Evolutionary conservation across 2,329 filamentous ascomycete genomes (phyloP).

Genomic region (Didymella exigua): DNA sequence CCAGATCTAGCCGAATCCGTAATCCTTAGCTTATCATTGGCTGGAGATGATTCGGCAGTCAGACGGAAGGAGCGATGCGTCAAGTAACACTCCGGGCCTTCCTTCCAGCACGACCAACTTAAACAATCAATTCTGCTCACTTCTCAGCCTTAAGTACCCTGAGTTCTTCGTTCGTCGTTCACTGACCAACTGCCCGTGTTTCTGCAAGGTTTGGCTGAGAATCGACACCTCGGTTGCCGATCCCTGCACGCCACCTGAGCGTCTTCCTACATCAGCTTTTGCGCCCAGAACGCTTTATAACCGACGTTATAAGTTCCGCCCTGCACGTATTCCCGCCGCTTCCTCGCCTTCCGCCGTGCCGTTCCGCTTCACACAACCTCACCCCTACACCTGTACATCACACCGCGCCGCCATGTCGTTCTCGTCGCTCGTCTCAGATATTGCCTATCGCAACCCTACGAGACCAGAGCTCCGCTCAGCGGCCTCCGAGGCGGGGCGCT

Average conservation of each 20-base stretch:
- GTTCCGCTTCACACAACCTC: background rate
- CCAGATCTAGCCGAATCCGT: too few species aligned
- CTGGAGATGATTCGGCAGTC: conserved; percentile 15
- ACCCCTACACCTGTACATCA: background rate
- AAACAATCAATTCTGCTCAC: conserved; percentile 9
- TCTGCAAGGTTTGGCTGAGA: background rate
- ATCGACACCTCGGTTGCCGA: conserved; percentile 6
- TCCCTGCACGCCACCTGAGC: conserved; percentile 14
- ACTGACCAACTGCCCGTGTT: conserved; percentile 2
- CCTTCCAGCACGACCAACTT: conserved; percentile 5
- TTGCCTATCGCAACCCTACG: conserved; percentile 55
- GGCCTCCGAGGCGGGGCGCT: conserved; percentile 54
- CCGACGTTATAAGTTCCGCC: conserved; percentile 13
- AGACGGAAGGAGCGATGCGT: background rate
- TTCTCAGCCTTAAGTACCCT: conserved; percentile 1
- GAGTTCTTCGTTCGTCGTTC: background rate
- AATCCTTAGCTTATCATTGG: conserved; percentile 11
- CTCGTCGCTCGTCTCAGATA: conserved; percentile 59
- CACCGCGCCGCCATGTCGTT: conserved; percentile 53
- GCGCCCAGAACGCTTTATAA: conserved; percentile 13
- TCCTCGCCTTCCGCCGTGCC: background rate
- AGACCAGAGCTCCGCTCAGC: conserved; percentile 52
- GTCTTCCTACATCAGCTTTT: conserved; percentile 9
- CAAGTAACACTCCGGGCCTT: conserved; percentile 12
- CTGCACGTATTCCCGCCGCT: conserved; percentile 1